These are phyloP conservation scores for Pyrrhoderma noxium DNA, from an alignment of 1,284 basidiomycete genomes.

Conservation along the genomic window DNA sequence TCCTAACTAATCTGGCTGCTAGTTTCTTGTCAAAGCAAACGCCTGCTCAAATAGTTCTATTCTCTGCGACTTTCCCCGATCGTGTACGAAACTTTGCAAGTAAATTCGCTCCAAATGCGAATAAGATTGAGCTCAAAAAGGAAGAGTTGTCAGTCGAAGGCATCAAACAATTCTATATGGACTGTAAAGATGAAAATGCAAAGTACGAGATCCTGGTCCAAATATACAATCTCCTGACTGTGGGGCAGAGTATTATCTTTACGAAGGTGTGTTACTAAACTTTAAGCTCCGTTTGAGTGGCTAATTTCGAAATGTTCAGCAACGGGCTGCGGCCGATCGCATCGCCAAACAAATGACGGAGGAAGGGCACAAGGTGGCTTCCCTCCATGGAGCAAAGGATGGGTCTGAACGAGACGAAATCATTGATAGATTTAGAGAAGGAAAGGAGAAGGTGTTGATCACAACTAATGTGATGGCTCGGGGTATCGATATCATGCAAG, in stretches of 20 bases:
- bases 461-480: conserved; percentile 98
- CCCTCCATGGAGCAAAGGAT: conserved; percentile 92
- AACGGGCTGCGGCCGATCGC: conserved; percentile 87
- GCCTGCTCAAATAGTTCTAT: conserved; percentile 83
- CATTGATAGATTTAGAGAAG: conserved; percentile 94
- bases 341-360: conserved; percentile 87
- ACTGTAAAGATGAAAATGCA: conserved; percentile 80
- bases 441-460: conserved; percentile 95
- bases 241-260: conserved; percentile 97
- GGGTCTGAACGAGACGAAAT: conserved; percentile 83
- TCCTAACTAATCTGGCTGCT: not conserved
- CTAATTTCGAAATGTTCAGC: conserved; percentile 35
- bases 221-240: conserved; percentile 86
- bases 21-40: conserved; percentile 60
- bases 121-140: conserved; percentile 93
- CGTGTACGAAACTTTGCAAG: conserved; percentile 84
- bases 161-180: conserved; percentile 98
- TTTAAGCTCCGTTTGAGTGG: not conserved
- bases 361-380: conserved; percentile 95
- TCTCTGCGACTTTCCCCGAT: conserved; percentile 98
- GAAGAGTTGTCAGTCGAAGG: conserved; percentile 93
- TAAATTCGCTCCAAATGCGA: conserved; percentile 90
- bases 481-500: conserved; percentile 97
- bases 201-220: conserved; percentile 96
- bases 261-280: conserved; percentile 58